A percentile compares a stretch with the other conserved stretches of the same genome.
Evolutionary conservation across 2,329 filamentous ascomycete species (phyloP).

Genomic region (Aspergillus awamori): DNA sequence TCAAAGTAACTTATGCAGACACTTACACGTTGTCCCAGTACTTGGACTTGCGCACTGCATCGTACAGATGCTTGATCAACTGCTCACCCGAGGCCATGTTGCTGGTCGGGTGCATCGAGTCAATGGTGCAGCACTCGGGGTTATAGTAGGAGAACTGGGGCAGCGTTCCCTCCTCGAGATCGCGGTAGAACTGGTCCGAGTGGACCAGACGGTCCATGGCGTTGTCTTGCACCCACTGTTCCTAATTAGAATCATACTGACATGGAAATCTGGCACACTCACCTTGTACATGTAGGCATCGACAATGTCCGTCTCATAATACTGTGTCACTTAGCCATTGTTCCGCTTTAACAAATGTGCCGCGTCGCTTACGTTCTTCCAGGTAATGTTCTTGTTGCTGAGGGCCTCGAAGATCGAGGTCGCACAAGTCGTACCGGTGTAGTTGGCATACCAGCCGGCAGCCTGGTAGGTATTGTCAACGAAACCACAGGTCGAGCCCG

Average conservation of each 20-base stretch:
- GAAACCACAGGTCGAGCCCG: constrained; percentile 39
- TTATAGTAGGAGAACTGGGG: constrained; percentile 66
- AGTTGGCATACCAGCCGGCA: constrained; percentile 37
- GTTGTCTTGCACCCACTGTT: constrained; percentile 42
- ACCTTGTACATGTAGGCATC: constrained; percentile 42
- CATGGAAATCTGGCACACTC: not conserved
- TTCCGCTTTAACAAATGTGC: not conserved
- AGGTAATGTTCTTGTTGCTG: constrained; percentile 39
- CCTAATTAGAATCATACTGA: not conserved
- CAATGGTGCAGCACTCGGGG: constrained; percentile 42
- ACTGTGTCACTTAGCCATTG: constrained; percentile 24
- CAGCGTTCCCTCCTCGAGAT: constrained; percentile 64
- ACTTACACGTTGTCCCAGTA: constrained; percentile 43
- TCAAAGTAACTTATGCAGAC: not conserved
- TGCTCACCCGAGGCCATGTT: constrained; percentile 43
- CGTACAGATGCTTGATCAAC: constrained; percentile 48
- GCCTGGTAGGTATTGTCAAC: constrained; percentile 38
- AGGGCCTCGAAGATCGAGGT: constrained; percentile 44
- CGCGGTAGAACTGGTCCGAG: constrained; percentile 60
- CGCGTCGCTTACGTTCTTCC: constrained; percentile 38
- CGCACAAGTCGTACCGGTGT: constrained; percentile 39
- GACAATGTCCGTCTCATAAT: constrained; percentile 43
- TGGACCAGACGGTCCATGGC: constrained; percentile 37
- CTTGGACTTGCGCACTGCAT: constrained; percentile 43
- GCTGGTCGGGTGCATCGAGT: constrained; percentile 46